Evolutionary conservation across 345 rosid species (phyloP).

Genomic region (Clarkia xantiana): DNA sequence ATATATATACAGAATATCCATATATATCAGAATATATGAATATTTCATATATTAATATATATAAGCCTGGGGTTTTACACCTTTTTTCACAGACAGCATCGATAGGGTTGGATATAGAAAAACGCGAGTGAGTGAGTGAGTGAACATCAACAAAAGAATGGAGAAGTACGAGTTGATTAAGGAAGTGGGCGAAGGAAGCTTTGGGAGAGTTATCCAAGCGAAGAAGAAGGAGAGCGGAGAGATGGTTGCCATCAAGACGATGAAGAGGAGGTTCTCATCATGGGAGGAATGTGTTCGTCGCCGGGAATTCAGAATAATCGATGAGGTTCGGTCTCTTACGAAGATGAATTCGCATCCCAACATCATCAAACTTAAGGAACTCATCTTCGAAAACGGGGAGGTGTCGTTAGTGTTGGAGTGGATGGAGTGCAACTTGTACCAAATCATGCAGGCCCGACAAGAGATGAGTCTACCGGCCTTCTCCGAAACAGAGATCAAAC

Average conservation of each 20-base stretch:
- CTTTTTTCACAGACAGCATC: too few relatives aligned
- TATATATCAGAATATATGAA: too few relatives aligned
- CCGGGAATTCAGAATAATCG: too few relatives aligned
- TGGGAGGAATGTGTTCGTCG: constrained; percentile 37
- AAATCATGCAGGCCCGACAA: constrained; percentile 19
- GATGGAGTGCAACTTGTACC: constrained; percentile 28
- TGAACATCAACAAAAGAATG: too few relatives aligned
- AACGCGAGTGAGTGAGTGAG: too few relatives aligned
- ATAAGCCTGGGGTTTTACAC: too few relatives aligned
- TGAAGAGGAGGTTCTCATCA: constrained; percentile 47
- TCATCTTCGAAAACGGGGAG: constrained; percentile 17
- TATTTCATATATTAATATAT: too few relatives aligned
- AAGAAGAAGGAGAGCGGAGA: constrained; percentile 60
- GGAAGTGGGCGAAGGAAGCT: constrained; percentile 91
- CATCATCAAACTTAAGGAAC: constrained; percentile 32
- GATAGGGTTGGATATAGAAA: too few relatives aligned
- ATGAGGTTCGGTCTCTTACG: constrained; percentile 15
- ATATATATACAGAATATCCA: too few relatives aligned
- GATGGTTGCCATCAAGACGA: constrained; percentile 87
- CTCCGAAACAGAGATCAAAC: constrained; percentile 19
- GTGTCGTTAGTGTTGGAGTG: constrained; percentile 17
- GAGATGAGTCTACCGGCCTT: constrained; percentile 9
- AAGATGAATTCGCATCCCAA: constrained; percentile 30
- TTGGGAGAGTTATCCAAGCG: constrained; percentile 85
- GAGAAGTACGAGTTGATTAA: constrained; percentile 17